Percentiles rank a stretch among this genome's conserved stretches.
phyloP scores from a whole-genome alignment of 2,329 filamentous ascomycete species.

The Diaporthe sp. region DNA sequence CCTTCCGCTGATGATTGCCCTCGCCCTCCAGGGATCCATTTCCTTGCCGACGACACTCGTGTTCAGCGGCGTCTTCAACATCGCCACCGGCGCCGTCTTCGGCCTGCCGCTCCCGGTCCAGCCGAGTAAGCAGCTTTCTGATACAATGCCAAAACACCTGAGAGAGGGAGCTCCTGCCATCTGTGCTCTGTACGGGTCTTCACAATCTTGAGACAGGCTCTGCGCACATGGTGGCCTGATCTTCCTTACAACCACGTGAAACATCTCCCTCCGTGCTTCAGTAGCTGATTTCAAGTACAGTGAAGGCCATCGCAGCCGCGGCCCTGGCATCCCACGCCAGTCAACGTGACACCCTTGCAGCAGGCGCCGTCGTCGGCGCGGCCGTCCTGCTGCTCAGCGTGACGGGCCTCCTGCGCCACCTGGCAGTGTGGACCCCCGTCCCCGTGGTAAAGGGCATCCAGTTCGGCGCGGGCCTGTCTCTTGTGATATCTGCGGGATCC shows the following conservation, averaged over 20 bases:
- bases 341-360: constrained; percentile 79
- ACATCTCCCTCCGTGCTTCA: not conserved
- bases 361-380: constrained; percentile 81
- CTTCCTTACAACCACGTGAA: not conserved
- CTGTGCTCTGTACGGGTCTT: not conserved
- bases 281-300: constrained; percentile 41
- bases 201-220: too few relatives aligned
- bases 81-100: constrained; percentile 83
- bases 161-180: not conserved
- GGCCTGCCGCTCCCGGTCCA: constrained; percentile 93
- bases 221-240: not conserved
- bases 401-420: constrained; percentile 81
- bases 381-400: constrained; percentile 81
- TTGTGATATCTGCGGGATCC: constrained; percentile 81
- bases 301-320: constrained; percentile 89
- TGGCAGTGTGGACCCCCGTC: constrained; percentile 80
- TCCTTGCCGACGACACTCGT: constrained; percentile 86
- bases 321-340: constrained; percentile 79
- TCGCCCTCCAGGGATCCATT: constrained; percentile 82
- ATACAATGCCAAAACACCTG: not conserved
- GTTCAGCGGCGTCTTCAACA: constrained; percentile 89
- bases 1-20: constrained; percentile 87
- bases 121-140: constrained; percentile 54
- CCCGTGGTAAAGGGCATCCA: constrained; percentile 96
- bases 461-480: constrained; percentile 86